Evolutionary conservation across 192 early-diverging fungal genomes (phyloP).

Genomic region (Kickxella alabastrina): DNA sequence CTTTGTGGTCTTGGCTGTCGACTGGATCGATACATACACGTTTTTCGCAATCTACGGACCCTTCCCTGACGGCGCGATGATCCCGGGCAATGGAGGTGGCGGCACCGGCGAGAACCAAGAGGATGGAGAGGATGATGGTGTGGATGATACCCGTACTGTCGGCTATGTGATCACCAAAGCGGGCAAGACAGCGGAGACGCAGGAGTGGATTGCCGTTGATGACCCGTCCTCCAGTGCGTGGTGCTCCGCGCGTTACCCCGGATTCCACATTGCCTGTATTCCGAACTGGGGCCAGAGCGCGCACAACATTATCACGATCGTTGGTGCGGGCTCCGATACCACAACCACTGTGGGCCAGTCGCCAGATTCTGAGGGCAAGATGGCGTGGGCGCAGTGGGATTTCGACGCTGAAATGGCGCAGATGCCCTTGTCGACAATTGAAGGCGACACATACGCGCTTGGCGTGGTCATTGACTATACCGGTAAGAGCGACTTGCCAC

Average conservation of each 20-base stretch:
- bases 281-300: conserved; percentile 54
- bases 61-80: conserved; percentile 27
- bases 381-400: conserved; percentile 65
- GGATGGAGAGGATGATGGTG: conserved; percentile 37
- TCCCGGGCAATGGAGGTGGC: conserved; percentile 28
- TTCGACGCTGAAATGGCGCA: conserved; percentile 57
- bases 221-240: conserved; percentile 58
- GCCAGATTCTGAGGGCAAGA: conserved; percentile 19
- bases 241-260: conserved; percentile 47
- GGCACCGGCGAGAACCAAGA: conserved; percentile 14
- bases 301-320: conserved; percentile 32
- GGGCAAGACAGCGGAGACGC: conserved; percentile 23
- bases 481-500: conserved; percentile 52
- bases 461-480: conserved; percentile 77
- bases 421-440: conserved; percentile 56
- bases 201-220: conserved; percentile 53
- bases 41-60: conserved; percentile 66
- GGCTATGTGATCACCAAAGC: conserved; percentile 61
- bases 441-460: conserved; percentile 63
- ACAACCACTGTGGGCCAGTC: conserved; percentile 41
- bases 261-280: conserved; percentile 61
- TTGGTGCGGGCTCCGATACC: conserved; percentile 28
- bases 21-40: conserved; percentile 72
- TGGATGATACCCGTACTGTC: conserved; percentile 42
- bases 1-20: conserved; percentile 58